Evolutionary conservation across 805 yeast species (phyloP), one percentile per base, ranked within the genome.

Genomic region (Isabelozyma pseudorhagii): DNA sequence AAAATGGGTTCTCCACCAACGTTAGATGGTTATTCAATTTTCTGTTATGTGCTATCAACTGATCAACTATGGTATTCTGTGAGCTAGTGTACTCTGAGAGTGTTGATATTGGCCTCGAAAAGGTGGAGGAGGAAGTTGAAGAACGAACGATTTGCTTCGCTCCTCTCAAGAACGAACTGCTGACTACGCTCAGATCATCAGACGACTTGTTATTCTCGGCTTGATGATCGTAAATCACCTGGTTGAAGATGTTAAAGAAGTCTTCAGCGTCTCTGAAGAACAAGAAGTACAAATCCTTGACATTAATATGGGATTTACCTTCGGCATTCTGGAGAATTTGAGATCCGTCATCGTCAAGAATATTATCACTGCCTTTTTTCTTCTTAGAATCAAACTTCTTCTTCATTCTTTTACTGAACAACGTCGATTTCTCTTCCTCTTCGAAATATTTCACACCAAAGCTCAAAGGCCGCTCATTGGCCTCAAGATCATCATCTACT

Each of bases 241-340:
- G 62, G 13, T 68, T 63, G 39, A 83, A 63, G 0, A 70, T 69
- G 2, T 69, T 60, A 45, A 71, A 69, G 45, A 84, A 71, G 2
- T 68, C 67, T 4, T 61, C 52, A 1, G 84, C 85, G 8, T 68
- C 65, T 17, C 75, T 70, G 61, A 89, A 84, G 51, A 89, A 85
- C 62, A 89, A 78, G 54, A 91, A 79, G 53, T 81, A 81, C 53
- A 84, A 81, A 45, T 84, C 89, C 25, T 21, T 21, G 25, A 21
- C 25, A 21, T 21, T 21, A 21, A 21, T 21, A 21, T 21, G 25
- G 25, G 25, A 21, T 21, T 21, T 21, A 4, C 6, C 25, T 5
- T 21, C 25, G 6, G 25, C 25, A 58, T 88, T 91, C n/a, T 83
- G 59, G 0, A 83, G 83, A 60, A 66, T 81, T 1, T 81, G 67